Conservation (phyloP, 169 alveolate species). For the Cryptosporidium xiaoi region DNA sequence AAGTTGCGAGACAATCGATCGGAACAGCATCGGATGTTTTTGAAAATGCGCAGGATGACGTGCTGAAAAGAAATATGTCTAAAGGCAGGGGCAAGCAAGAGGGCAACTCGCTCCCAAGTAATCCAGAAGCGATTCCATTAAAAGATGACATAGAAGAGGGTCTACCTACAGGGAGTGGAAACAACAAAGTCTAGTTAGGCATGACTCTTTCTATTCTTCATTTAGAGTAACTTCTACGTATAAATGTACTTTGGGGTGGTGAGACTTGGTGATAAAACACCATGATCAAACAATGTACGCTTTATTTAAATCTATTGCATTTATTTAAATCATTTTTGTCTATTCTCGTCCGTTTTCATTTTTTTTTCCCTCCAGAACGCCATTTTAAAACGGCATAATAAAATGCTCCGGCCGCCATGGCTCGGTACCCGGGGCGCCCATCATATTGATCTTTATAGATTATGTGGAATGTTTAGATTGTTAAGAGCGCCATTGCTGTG, state of each 20-base stretch:
- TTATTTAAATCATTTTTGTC: too few species aligned
- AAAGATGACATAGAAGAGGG: constrained; percentile 71
- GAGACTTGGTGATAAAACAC: too few species aligned
- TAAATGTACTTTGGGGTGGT: neutral
- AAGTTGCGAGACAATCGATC: constrained; percentile 62
- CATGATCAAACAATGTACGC: too few species aligned
- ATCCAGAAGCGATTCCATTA: constrained; percentile 56
- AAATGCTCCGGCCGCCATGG: too few species aligned
- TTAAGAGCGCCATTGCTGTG: too few species aligned
- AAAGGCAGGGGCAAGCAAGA: constrained; percentile 8
- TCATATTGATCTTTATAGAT: too few species aligned
- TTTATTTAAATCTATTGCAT: too few species aligned
- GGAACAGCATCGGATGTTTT: constrained; percentile 73
- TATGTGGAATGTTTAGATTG: too few species aligned
- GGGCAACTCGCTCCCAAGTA: constrained; percentile 2
- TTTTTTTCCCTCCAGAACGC: too few species aligned
- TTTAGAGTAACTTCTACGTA: neutral
- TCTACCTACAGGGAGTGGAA: constrained; percentile 38
- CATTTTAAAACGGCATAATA: too few species aligned
- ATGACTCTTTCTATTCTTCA: neutral
- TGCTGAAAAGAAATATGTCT: constrained; percentile 26
- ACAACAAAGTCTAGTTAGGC: neutral
- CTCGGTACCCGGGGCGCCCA: too few species aligned
- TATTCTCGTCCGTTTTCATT: too few species aligned
- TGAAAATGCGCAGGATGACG: constrained; percentile 67